Evolutionary conservation across 805 yeast species (phyloP), one percentile per base, ranked within the genome.

Genomic region (Maudiozyma saulgeensis): DNA sequence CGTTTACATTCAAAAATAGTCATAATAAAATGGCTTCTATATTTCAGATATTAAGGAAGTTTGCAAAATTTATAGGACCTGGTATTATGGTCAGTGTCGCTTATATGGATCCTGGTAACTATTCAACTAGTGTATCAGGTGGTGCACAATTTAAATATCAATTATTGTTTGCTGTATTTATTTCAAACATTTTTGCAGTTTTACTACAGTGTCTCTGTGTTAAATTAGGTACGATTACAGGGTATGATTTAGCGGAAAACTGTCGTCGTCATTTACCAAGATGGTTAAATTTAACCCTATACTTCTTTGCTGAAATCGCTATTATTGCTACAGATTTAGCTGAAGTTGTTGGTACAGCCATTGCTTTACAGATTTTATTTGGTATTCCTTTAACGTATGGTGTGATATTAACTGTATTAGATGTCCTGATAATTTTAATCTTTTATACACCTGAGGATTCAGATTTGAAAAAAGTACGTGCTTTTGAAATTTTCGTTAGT

Each of bases 101-200:
- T 0, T 93, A 90, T 61, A 87, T 93, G 88, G 98, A 91, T 61
- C 98, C 99, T 0, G 99, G 99, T 2, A 91, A 93, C 67, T 91
- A 91, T 67, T 85, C 96, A 12, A 87, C 97, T 1, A 93, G 93
- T 40, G 96, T 91, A 15, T 84, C 93, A 2, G 93, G 95, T 2
- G 96, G 96, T 28, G 85, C 96, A 7, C 83, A 85, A 42, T 86
- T 83, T 64, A 80, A 84, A 60, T 91, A 82, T 63, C 79, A 84
- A 51, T 71, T 90, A 43, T 68, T 91, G 26, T 89, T 88, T 64
- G 80, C 89, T 16, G 76, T 93, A n/a, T 72, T 89, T 42, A 65
- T 90, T 26, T 84, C 96, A 4, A 91, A 90, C 59, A 68, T 90
- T 34, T 78, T 91, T 66, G 98, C 98, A 2, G 84, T 89, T 4